Conservation (phyloP, 2,329 filamentous ascomycete genomes). For the Aureobasidium subglaciale region DNA sequence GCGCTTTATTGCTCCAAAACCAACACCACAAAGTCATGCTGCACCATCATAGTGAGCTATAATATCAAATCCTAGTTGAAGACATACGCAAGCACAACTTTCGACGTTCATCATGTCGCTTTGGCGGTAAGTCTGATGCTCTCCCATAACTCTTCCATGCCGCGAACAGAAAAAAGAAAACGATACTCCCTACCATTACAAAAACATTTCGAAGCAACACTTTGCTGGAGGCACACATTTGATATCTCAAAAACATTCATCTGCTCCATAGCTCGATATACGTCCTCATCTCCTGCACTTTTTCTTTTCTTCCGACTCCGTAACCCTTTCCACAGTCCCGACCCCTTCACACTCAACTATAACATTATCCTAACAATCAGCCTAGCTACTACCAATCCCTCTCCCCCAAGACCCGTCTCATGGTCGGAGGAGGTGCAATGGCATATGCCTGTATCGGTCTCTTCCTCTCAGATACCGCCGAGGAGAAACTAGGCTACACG, state of each 20-base stretch:
- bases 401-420: conserved; percentile 59
- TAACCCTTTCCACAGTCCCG: background rate
- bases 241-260: too few species aligned
- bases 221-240: too few species aligned
- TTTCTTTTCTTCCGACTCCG: background rate
- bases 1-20: background rate
- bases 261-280: too few species aligned
- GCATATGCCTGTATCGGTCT: conserved; percentile 69
- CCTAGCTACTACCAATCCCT: conserved; percentile 56
- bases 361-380: background rate
- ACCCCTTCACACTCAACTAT: background rate
- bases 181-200: background rate
- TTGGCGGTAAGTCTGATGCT: background rate
- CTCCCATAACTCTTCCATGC: too few species aligned
- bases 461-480: conserved; percentile 64
- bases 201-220: too few species aligned
- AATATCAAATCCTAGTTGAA: background rate
- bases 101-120: background rate
- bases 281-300: background rate
- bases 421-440: conserved; percentile 67
- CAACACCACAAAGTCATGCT: background rate
- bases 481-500: conserved; percentile 64
- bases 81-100: background rate
- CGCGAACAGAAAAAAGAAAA: background rate
- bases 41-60: background rate